Percentiles rank a stretch among this genome's conserved stretches.
phyloP scores from a whole-genome alignment of 139 green algal species.

The Coelastrella sp. region DNA sequence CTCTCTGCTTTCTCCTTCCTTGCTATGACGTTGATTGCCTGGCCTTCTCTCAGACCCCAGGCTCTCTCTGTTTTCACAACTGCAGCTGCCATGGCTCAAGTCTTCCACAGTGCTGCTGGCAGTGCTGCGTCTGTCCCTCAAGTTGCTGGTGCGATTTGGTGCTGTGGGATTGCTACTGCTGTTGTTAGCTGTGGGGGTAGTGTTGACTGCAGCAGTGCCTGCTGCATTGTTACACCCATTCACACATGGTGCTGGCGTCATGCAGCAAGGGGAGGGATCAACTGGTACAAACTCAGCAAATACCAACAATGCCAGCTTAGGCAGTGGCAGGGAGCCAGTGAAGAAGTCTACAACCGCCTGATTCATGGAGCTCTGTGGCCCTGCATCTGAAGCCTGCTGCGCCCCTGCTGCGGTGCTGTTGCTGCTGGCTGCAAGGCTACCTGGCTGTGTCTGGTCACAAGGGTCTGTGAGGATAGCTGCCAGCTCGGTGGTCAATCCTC shows the following conservation, averaged over 20 bases:
- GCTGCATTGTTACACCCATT: background rate
- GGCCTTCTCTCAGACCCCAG: background rate
- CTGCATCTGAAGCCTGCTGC: background rate
- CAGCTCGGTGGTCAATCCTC: conserved; percentile 62
- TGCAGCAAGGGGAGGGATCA: conserved; percentile 13
- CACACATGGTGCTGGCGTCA: background rate
- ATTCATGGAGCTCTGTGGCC: background rate
- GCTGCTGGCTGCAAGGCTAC: background rate
- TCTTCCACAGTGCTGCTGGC: background rate
- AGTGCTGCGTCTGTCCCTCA: conserved; percentile 19
- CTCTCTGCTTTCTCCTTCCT: background rate
- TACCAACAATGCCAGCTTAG: conserved; percentile 62
- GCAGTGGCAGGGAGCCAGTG: conserved; percentile 55
- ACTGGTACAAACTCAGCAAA: conserved; percentile 63
- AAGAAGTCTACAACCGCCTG: conserved; percentile 60
- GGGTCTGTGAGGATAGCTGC: conserved; percentile 48
- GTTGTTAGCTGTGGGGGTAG: background rate
- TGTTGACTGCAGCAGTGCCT: background rate
- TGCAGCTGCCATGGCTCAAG: background rate
- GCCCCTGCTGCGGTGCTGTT: background rate
- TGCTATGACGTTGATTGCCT: background rate
- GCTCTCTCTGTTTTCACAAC: background rate
- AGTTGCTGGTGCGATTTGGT: conserved; percentile 2
- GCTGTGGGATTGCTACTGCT: background rate
- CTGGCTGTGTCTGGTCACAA: background rate